These are phyloP conservation scores for Penicillium sp. DNA, from an alignment of 2,329 filamentous ascomycete genomes.

Conservation along the genomic window DNA sequence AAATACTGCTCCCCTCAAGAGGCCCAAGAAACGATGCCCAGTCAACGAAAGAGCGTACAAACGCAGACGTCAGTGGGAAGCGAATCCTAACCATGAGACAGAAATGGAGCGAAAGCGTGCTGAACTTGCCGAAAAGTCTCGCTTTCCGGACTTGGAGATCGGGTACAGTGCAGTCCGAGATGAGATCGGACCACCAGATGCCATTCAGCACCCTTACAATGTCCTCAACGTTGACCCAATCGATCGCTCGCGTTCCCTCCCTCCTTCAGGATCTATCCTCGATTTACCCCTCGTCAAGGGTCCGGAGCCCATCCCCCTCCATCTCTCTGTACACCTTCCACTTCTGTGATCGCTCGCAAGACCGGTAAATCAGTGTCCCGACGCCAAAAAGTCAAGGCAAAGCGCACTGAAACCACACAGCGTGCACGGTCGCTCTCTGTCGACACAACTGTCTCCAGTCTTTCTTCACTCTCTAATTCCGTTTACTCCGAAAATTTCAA, in stretches of 20 bases:
- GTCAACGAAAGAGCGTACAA: slow-evolving; percentile 25
- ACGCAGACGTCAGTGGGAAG: slow-evolving; percentile 32
- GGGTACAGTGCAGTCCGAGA: neutral
- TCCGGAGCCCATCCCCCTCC: neutral
- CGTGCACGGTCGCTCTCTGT: slow-evolving; percentile 16
- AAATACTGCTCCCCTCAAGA: slow-evolving; percentile 28
- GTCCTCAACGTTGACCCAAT: neutral
- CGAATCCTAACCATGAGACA: slow-evolving; percentile 31
- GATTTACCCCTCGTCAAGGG: neutral
- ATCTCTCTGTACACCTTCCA: neutral
- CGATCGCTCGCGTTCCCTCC: neutral
- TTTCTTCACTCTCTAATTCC: slow-evolving; percentile 16
- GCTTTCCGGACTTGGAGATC: neutral
- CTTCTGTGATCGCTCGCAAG: neutral
- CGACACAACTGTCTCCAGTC: slow-evolving; percentile 15
- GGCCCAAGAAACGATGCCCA: slow-evolving; percentile 25
- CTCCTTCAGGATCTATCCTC: neutral
- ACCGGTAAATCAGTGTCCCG: slow-evolving; percentile 1
- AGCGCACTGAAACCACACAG: neutral
- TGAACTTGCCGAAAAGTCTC: slow-evolving; percentile 5
- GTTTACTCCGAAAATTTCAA: slow-evolving; percentile 17
- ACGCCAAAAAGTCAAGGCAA: neutral
- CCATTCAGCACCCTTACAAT: slow-evolving; percentile 8
- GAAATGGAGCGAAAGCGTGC: slow-evolving; percentile 20
- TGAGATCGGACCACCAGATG: slow-evolving; percentile 2